Percentiles rank a stretch among this genome's conserved stretches.
These are phyloP conservation scores for Elasticomyces elasticus DNA, from an alignment of 495 filamentous ascomycete genomes.

Conservation along the genomic window DNA sequence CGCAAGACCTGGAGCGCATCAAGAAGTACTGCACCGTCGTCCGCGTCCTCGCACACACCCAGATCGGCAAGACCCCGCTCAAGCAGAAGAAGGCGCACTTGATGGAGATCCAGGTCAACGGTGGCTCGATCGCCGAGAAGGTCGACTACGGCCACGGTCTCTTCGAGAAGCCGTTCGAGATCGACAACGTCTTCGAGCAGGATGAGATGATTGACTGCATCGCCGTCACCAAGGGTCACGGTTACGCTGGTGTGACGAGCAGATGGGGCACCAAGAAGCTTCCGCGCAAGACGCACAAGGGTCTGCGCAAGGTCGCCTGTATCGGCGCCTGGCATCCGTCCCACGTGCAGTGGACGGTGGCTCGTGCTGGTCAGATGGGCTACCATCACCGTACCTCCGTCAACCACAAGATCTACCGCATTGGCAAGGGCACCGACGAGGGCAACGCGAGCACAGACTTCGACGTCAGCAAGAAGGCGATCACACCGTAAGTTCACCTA, in stretches of 20 bases:
- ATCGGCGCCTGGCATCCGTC: slow-evolving; percentile 99
- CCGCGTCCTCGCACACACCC: slow-evolving; percentile 97
- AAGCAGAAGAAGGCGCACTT: slow-evolving; percentile 99
- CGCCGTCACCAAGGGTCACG: slow-evolving; percentile 99
- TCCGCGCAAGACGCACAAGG: slow-evolving; percentile 99
- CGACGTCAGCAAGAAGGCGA: slow-evolving; percentile 97
- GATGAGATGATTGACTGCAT: slow-evolving; percentile 99
- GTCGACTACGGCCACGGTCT: slow-evolving; percentile 86
- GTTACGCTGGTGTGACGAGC: slow-evolving; percentile 91
- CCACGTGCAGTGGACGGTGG: slow-evolving; percentile 99
- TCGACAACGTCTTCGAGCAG: slow-evolving; percentile 95
- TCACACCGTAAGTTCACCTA: slow-evolving; percentile 85
- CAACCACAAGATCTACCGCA: slow-evolving; percentile 99
- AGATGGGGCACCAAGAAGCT: slow-evolving; percentile 99
- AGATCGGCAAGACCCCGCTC: slow-evolving; percentile 97
- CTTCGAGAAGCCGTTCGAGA: slow-evolving; percentile 95
- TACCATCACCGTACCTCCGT: slow-evolving; percentile 99
- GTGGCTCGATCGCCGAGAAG: slow-evolving; percentile 88
- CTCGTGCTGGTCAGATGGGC: slow-evolving; percentile 98
- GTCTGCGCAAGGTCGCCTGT: slow-evolving; percentile 99
- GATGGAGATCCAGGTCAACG: slow-evolving; percentile 99
- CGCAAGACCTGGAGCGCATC: slow-evolving; percentile 96
- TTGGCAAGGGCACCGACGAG: slow-evolving; percentile 81
- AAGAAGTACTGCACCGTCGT: slow-evolving; percentile 99
- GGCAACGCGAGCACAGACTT: slow-evolving; percentile 90